Percentiles rank a stretch among this genome's conserved stretches.
These are phyloP conservation scores for Naganishia antarctica DNA, from an alignment of 768 basidiomycete genomes.

Conservation along the genomic window DNA sequence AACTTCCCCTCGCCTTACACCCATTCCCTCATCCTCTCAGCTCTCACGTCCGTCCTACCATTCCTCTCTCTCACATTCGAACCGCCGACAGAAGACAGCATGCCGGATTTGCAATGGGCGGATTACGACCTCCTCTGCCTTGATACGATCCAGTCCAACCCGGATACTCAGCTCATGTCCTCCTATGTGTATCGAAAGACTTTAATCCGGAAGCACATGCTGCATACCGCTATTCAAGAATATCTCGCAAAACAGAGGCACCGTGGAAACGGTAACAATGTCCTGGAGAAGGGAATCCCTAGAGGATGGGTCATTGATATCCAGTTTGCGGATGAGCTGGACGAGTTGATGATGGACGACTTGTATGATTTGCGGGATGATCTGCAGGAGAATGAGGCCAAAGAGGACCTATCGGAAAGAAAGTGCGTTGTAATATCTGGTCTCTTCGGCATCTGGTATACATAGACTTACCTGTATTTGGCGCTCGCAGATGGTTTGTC, in stretches of 20 bases:
- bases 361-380: constrained; percentile 74
- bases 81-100: constrained; percentile 36
- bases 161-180: constrained; percentile 59
- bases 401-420: constrained; percentile 33
- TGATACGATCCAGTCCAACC: constrained; percentile 59
- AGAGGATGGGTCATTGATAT: constrained; percentile 78
- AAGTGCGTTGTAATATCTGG: constrained; percentile 38
- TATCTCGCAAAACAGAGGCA: constrained; percentile 61
- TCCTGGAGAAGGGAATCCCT: constrained; percentile 59
- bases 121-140: constrained; percentile 84
- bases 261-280: constrained; percentile 43
- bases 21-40: constrained; percentile 53
- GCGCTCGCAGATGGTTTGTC: constrained; percentile 70
- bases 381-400: constrained; percentile 53
- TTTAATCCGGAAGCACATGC: constrained; percentile 88
- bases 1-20: constrained; percentile 62
- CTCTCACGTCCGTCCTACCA: constrained; percentile 50
- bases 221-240: constrained; percentile 67
- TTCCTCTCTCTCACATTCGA: constrained; percentile 42
- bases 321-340: constrained; percentile 85
- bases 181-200: constrained; percentile 86
- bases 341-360: constrained; percentile 88
- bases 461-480: not conserved
- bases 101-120: constrained; percentile 64
- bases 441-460: not conserved